Conservation (phyloP, 768 basidiomycete genomes). For the Strobilomyces confusus region DNA sequence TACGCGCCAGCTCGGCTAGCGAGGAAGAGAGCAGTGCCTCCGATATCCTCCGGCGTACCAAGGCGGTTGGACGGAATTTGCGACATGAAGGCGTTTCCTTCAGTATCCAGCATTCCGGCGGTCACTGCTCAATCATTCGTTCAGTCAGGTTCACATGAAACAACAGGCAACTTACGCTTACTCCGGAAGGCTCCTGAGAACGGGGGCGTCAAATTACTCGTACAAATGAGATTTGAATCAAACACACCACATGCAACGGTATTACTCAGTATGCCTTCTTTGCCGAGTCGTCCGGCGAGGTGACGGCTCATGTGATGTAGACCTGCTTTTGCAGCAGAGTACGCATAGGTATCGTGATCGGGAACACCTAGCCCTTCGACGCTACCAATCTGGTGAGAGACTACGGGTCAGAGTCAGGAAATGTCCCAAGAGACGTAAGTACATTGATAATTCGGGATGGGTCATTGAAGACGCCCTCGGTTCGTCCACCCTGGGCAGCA, state of each 20-base stretch:
- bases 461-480: slow-evolving; percentile 36
- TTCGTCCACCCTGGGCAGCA: slow-evolving; percentile 37
- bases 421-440: slow-evolving; percentile 11
- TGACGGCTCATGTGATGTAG: slow-evolving; percentile 57
- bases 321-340: slow-evolving; percentile 61
- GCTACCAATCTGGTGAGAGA: slow-evolving; percentile 48
- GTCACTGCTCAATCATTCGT: slow-evolving; percentile 40
- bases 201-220: not conserved
- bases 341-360: slow-evolving; percentile 59
- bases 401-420: not conserved
- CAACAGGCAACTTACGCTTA: slow-evolving; percentile 32
- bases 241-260: slow-evolving; percentile 56
- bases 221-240: not conserved
- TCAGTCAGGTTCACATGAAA: not conserved
- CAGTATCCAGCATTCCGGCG: slow-evolving; percentile 44
- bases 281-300: slow-evolving; percentile 53
- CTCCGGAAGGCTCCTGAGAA: slow-evolving; percentile 38
- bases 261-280: slow-evolving; percentile 57
- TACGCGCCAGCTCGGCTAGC: slow-evolving; percentile 57
- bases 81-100: slow-evolving; percentile 41
- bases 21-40: slow-evolving; percentile 59
- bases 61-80: slow-evolving; percentile 49
- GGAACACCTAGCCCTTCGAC: slow-evolving; percentile 55
- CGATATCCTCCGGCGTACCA: slow-evolving; percentile 62
- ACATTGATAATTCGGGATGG: slow-evolving; percentile 62